Evolutionary conservation across 345 rosid species (phyloP).

Genomic region (Brassica napus): Da-Ae NC_063452.1:23211001-23211500

Average conservation of each 20-base stretch:
- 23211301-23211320: conserved; percentile 77
- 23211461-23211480: conserved; percentile 13
- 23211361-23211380: conserved; percentile 68
- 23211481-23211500: background rate
- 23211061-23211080: background rate
- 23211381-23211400: conserved; percentile 89
- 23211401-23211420: background rate
- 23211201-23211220: conserved; percentile 17
- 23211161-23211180: conserved; percentile 1
- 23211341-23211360: conserved; percentile 81
- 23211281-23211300: conserved; percentile 96
- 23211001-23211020: conserved; percentile 7
- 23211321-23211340: conserved; percentile 95
- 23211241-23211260: background rate
- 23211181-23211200: conserved; percentile 10
- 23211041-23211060: conserved; percentile 1
- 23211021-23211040: background rate
- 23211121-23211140: background rate
- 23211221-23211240: background rate
- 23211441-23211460: conserved; percentile 10
- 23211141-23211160: background rate
- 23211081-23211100: conserved; percentile 11
- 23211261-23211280: conserved; percentile 46
- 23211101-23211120: conserved; percentile 7
- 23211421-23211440: conserved; percentile 10